Evolutionary conservation across 208 protist species (phyloP).

Genomic region (Crithidia brevicula): DNA sequence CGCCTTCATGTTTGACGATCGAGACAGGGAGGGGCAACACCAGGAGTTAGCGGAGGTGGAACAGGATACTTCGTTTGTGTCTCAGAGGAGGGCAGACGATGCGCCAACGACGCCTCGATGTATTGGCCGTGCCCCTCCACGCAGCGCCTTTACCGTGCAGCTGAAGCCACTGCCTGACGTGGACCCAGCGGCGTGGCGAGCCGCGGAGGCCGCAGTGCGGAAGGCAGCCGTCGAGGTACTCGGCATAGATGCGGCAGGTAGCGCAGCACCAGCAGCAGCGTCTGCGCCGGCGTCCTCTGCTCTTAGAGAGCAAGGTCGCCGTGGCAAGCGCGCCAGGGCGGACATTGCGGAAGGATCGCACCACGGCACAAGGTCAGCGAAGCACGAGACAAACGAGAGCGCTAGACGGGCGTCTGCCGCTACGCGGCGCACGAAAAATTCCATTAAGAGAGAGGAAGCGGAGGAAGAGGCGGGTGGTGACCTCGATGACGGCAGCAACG

Average conservation of each 20-base stretch:
- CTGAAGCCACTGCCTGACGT: constrained; percentile 25
- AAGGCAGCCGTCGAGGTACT: constrained; percentile 15
- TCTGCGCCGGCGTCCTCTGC: neutral
- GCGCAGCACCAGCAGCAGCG: neutral
- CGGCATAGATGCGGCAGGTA: neutral
- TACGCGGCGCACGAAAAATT: too few relatives aligned
- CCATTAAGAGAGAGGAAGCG: neutral
- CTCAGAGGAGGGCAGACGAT: too few relatives aligned
- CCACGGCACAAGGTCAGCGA: too few relatives aligned
- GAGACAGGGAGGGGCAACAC: constrained; percentile 12
- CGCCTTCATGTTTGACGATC: constrained; percentile 24
- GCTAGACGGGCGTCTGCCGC: too few relatives aligned
- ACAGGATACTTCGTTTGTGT: neutral
- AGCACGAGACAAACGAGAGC: too few relatives aligned
- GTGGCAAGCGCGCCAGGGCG: too few relatives aligned
- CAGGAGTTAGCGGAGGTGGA: neutral
- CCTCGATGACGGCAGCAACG: constrained; percentile 2
- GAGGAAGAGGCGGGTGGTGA: neutral
- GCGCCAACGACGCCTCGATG: neutral
- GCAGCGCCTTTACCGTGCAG: constrained; percentile 19
- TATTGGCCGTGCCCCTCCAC: neutral
- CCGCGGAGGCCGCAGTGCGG: constrained; percentile 19
- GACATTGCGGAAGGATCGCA: too few relatives aligned
- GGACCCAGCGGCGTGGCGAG: constrained; percentile 26
- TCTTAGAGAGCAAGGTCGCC: too few relatives aligned